Evolutionary conservation across 2,329 filamentous ascomycete species (phyloP), one percentile per base, ranked within the genome.

Genomic region (Biscogniauxia sp.): DNA sequence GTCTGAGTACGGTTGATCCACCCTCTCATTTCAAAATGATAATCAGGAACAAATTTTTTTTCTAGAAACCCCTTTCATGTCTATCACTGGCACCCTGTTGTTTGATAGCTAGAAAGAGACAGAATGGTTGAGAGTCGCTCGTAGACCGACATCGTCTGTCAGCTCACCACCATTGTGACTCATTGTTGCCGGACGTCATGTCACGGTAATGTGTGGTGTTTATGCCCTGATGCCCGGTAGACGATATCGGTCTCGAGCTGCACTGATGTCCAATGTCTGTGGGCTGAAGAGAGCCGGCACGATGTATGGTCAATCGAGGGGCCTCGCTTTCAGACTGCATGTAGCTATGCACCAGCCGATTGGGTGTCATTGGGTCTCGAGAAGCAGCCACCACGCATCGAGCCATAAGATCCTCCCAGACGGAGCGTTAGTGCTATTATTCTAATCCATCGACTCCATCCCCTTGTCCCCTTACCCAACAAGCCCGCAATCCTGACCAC

Each of bases 191-290:
- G 62, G 57, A 66, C 63, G 66, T 67, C 62, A 68, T 70, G 67
- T 68, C 58, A 61, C 63, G 55, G 57, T 62, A 56, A 54, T 49
- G 56, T 59, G 54, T 58, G 51, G 65, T 57, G 63, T 67, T 65
- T 63, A 70, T 70, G 69, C 66, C 69, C 63, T 72, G 67, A 65
- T 72, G 69, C 69, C 69, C 65, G 69, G 67, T 67, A 59, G 59
- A 59, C 52, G 56, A 64, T 64, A 61, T 59, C 64, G 61, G 60
- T 69, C 55, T 49, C 32, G 52, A 58, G 59, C 69, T 72, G 69
- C 69, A 72, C 61, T 72, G 69, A 69, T 72, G 69, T 72, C 69
- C 69, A 72, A 72, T 69, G 63, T 66, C 62, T 68, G 69, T 69
- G 69, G 69, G 69, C 69, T 72, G 66, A 67, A 65, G 54, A 28